phyloP scores from a whole-genome alignment of 805 yeast genomes.

The Dipodascus geniculatus region DNA sequence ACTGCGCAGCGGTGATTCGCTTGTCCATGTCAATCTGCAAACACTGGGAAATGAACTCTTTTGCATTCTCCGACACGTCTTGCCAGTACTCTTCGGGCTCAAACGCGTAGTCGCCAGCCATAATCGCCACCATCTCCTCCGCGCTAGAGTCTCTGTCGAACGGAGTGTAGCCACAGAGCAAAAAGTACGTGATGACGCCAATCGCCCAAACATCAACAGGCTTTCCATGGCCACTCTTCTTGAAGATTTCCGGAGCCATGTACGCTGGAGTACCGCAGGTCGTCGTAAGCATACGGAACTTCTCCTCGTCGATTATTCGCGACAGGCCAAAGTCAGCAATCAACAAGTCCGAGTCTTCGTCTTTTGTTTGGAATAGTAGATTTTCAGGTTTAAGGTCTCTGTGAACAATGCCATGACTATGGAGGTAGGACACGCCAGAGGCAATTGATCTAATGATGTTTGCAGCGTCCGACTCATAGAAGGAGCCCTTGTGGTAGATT shows the following conservation, averaged over 20 bases:
- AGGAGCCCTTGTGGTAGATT: slow-evolving; percentile 35
- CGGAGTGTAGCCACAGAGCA: slow-evolving; percentile 66
- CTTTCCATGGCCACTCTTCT: slow-evolving; percentile 40
- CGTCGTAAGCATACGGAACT: slow-evolving; percentile 31
- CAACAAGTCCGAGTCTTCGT: slow-evolving; percentile 31
- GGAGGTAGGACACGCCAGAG: slow-evolving; percentile 47
- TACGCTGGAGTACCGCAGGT: slow-evolving; percentile 63
- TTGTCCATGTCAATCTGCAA: slow-evolving; percentile 33
- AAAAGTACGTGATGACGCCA: slow-evolving; percentile 60
- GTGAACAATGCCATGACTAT: slow-evolving; percentile 48
- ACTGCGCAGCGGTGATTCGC: slow-evolving; percentile 36
- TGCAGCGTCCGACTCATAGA: slow-evolving; percentile 38
- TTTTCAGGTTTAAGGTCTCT: slow-evolving; percentile 69
- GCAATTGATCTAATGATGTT: slow-evolving; percentile 39
- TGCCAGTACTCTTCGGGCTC: slow-evolving; percentile 52
- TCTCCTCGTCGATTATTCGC: slow-evolving; percentile 31
- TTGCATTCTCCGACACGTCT: slow-evolving; percentile 39
- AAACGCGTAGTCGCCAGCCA: slow-evolving; percentile 42
- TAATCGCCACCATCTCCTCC: slow-evolving; percentile 57
- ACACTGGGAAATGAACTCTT: slow-evolving; percentile 46
- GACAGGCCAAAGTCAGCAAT: slow-evolving; percentile 61
- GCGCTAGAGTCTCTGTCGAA: slow-evolving; percentile 62
- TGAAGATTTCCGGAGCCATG: slow-evolving; percentile 61
- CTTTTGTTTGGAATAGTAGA: slow-evolving; percentile 36
- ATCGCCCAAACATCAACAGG: slow-evolving; percentile 68